phyloP scores from a whole-genome alignment of 2,329 filamentous ascomycete species.

The Pyrenophora seminiperda region DNA sequence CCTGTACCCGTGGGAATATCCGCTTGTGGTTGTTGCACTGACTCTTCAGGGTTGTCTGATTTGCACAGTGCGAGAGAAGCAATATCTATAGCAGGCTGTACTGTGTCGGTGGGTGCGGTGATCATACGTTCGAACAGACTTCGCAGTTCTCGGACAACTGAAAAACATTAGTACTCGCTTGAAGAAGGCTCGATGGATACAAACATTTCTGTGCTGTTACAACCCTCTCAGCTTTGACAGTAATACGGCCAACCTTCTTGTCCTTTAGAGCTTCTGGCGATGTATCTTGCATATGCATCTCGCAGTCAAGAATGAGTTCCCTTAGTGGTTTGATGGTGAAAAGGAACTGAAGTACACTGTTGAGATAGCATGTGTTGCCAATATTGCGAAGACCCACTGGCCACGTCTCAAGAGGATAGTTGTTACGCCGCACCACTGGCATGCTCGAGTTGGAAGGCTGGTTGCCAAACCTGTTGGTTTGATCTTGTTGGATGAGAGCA shows the following conservation, averaged over 20 bases:
- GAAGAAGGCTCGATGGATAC: conserved; percentile 53
- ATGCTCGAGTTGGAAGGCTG: conserved; percentile 13
- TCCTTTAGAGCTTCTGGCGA: conserved; percentile 65
- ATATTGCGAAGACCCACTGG: conserved; percentile 92
- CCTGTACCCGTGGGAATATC: conserved; percentile 49
- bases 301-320: conserved; percentile 77
- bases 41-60: conserved; percentile 51
- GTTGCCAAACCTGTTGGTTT: conserved; percentile 31
- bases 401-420: conserved; percentile 56
- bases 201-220: conserved; percentile 73
- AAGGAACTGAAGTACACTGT: conserved; percentile 93
- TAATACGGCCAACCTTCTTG: conserved; percentile 77
- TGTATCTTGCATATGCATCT: conserved; percentile 70
- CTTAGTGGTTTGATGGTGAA: conserved; percentile 85
- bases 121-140: conserved; percentile 74
- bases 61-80: conserved; percentile 77
- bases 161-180: conserved; percentile 19
- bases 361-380: conserved; percentile 97
- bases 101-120: conserved; percentile 63
- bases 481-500: conserved; percentile 50
- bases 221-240: conserved; percentile 64
- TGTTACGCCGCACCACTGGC: conserved; percentile 25
- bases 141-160: conserved; percentile 76
- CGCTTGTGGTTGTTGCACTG: conserved; percentile 51
- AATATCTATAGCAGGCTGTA: conserved; percentile 75